These are phyloP conservation scores for Fusarium buxicola DNA, from an alignment of 2,329 filamentous ascomycete genomes.

Conservation along the genomic window DNA sequence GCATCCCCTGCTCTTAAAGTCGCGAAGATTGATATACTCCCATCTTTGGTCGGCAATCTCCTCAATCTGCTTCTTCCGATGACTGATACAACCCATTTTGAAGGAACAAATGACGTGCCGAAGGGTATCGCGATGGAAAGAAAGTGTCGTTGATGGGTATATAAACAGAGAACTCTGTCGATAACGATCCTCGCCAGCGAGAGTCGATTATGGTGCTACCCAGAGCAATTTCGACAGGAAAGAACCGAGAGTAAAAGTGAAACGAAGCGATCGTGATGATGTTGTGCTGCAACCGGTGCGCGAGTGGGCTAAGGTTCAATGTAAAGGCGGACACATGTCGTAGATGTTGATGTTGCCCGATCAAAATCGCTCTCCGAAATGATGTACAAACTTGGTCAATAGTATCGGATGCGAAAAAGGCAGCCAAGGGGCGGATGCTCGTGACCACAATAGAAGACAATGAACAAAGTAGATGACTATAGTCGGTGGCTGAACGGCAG, in stretches of 20 bases:
- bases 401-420: background rate
- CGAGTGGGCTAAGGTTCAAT: constrained; percentile 26
- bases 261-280: constrained; percentile 30
- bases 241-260: constrained; percentile 7
- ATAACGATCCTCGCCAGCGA: constrained; percentile 64
- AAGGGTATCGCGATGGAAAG: constrained; percentile 22
- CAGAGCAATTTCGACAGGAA: constrained; percentile 31
- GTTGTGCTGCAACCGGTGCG: constrained; percentile 40
- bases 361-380: background rate
- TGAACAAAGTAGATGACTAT: constrained; percentile 21
- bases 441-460: constrained; percentile 12
- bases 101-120: constrained; percentile 12
- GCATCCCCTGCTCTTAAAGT: constrained; percentile 88
- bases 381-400: background rate
- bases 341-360: constrained; percentile 9
- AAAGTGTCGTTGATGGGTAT: constrained; percentile 28
- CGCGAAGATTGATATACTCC: constrained; percentile 83
- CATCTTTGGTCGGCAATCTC: constrained; percentile 89
- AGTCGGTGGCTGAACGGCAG: constrained; percentile 20
- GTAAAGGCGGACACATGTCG: constrained; percentile 29
- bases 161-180: constrained; percentile 39
- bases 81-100: constrained; percentile 74
- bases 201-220: constrained; percentile 55
- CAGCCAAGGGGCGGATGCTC: background rate
- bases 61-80: constrained; percentile 69